Evolutionary conservation across 805 yeast species (phyloP), one percentile per base, ranked within the genome.

Genomic region (Candida peoriensis): DNA sequence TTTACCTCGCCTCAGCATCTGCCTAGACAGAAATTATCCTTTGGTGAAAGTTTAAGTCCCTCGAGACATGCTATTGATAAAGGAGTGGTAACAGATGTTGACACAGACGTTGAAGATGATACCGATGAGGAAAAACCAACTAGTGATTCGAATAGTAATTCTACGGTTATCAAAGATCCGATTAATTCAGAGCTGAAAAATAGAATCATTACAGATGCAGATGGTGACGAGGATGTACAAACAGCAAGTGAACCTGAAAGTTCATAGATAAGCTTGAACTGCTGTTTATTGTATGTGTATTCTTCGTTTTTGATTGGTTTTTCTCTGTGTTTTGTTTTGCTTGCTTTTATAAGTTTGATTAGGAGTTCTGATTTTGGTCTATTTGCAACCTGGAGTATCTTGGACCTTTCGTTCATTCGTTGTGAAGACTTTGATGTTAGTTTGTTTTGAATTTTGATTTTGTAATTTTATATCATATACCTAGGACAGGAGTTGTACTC

Each of bases 21-120:
- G 14, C 57, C 57, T 5, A 38, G 41, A 33, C 50, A 47, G 27
- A 37, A 39, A 21, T 33, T 52, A 8, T 41, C 49, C 3, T 52
- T 52, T 42, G 54, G 54, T 3, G 52, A 43, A 6, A 40, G 36
- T 23, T 20, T 36, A 8, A 22, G 19, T 16, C 28, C 28, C 13
- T 20, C 14, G 10, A 8, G 14, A 15, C 20, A 20, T 3, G 50
- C 42, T 8, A 42, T 47, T 21, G 50, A 42, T 13, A 41, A 40
- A 19, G 34, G 38, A 25, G 51, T 44, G 16, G 42, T 38, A 3
- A 18, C 39, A 3, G 40, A 27, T 12, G 47, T 41, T 19, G 53
- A 48, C 27, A 34, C 41, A 5, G 42, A 43, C n/a, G 30, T 33
- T 5, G 36, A 30, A 6, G 24, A n/a, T 20, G 37, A 36, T 15